A percentile compares a stretch with the other conserved stretches of the same genome.
phyloP scores from a whole-genome alignment of 164 flowering plant genomes.

The Stephania cephalantha region DNA sequence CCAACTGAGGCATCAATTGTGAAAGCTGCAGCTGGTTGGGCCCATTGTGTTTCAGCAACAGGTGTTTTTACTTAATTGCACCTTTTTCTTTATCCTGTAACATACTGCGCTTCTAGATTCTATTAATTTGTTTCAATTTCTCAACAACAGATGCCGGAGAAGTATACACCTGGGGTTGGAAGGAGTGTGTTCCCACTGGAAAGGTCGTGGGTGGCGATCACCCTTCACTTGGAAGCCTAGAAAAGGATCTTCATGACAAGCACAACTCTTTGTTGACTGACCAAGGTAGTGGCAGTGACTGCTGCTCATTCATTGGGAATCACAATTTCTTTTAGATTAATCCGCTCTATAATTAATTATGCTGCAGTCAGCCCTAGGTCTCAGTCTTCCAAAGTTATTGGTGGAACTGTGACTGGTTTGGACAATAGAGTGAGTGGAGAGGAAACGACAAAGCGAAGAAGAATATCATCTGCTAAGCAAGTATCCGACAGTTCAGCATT shows the following conservation, averaged over 20 bases:
- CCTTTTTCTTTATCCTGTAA: neutral
- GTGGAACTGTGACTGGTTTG: slow-evolving; percentile 35
- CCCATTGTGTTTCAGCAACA: slow-evolving; percentile 86
- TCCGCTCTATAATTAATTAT: slow-evolving; percentile 17
- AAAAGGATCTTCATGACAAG: slow-evolving; percentile 47
- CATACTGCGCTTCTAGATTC: neutral
- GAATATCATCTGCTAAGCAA: slow-evolving; percentile 63
- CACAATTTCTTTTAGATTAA: slow-evolving; percentile 18
- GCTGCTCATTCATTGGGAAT: neutral
- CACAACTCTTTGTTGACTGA: slow-evolving; percentile 45
- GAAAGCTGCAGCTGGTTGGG: slow-evolving; percentile 96
- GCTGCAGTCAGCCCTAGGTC: slow-evolving; percentile 61
- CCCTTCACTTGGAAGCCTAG: slow-evolving; percentile 28
- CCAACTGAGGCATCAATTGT: slow-evolving; percentile 68
- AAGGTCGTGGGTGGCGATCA: slow-evolving; percentile 56
- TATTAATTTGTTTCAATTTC: neutral
- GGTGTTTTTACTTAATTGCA: slow-evolving; percentile 34
- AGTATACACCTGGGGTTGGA: slow-evolving; percentile 99
- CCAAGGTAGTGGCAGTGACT: slow-evolving; percentile 46
- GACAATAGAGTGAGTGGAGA: slow-evolving; percentile 51
- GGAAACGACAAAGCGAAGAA: slow-evolving; percentile 69
- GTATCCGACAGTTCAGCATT: slow-evolving; percentile 64
- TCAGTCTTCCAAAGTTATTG: slow-evolving; percentile 44
- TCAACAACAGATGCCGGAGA: slow-evolving; percentile 49
- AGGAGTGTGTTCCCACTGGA: slow-evolving; percentile 95